Base-by-base conservation (phyloP, 495 filamentous ascomycete genomes). In the Hyphodiscus hymeniophilus region DNA sequence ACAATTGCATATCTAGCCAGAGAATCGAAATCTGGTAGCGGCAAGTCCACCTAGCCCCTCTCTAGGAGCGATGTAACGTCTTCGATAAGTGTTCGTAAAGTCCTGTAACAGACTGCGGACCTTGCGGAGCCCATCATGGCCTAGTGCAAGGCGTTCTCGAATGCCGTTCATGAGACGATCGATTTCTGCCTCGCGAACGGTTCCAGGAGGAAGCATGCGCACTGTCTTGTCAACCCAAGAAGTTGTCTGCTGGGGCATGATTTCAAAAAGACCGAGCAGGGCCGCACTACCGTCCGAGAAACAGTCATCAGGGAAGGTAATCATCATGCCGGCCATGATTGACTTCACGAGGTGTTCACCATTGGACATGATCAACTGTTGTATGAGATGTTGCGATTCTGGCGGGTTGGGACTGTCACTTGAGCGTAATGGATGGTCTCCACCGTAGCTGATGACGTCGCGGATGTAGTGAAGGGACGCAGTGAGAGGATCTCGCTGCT, bases 301-400 rank as follows among this genome's bases (percentile, higher is more conserved):
- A 66, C 89, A 96, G 61, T 95, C 94, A 36, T 81, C 76, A 0
- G 92, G 92, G 71, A 97, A 99, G 0, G 81, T 88, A 61, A 95
- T 96, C 90, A 99, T 96, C 89, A 99, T 91, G 52, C 92, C 92
- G 3, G 89, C 89, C 60, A 97, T 67, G 32, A 94, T 78, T 34
- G 87, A 85, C 62, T 94, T 89, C 17, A 87, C 75, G 28, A 99
- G 72, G 20, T 77, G 62, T 62, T 89, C 84, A 40, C 94, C 92
- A 41, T 90, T 80, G 0, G 72, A 68, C 1, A 74, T 42, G 39
- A 94, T 61, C 30, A 96, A 76, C 36, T 75, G 65, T 63, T 82
- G 85, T 42, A 99, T 84, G 16, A 81, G 75, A 23, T 71, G 66
- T 50, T 74, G 81, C n/a, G 89, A 72, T 46, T 84, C 79, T 0